A percentile compares a stretch with the other conserved stretches of the same genome.
phyloP scores from a whole-genome alignment of 352 stramenopile genomes.

The Blastocystis sp. region DNA sequence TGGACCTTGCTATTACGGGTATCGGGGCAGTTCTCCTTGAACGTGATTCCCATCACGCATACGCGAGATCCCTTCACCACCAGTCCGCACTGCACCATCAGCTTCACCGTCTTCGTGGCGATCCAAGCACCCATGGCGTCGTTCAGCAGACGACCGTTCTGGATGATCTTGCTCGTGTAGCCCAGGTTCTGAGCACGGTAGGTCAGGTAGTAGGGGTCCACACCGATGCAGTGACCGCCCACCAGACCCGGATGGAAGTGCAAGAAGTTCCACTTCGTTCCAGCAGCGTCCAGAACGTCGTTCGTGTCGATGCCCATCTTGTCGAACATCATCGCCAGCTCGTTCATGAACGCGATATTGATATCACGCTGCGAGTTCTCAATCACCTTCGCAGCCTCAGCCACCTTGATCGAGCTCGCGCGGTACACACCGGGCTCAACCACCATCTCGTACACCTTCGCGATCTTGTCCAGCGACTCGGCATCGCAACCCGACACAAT shows the following conservation, averaged over 20 bases:
- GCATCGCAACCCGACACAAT: background rate
- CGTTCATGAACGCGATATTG: constrained; percentile 46
- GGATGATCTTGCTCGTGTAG: background rate
- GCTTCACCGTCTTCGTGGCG: constrained; percentile 8
- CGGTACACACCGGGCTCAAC: constrained; percentile 1
- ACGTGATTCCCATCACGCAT: constrained; percentile 4
- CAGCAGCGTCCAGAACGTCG: constrained; percentile 13
- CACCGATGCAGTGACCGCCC: constrained; percentile 41
- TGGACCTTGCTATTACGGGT: constrained; percentile 28
- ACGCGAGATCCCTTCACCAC: constrained; percentile 2
- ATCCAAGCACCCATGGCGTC: constrained; percentile 40
- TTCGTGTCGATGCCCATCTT: constrained; percentile 29
- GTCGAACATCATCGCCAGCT: constrained; percentile 36
- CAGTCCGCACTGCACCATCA: constrained; percentile 4
- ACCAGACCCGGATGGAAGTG: constrained; percentile 23
- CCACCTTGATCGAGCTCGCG: constrained; percentile 2
- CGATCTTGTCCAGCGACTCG: constrained; percentile 5
- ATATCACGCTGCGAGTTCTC: constrained; percentile 49
- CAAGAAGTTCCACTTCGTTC: background rate
- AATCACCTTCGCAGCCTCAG: constrained; percentile 41
- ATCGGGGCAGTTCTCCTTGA: constrained; percentile 52
- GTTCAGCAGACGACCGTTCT: constrained; percentile 26
- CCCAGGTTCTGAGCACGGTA: constrained; percentile 40
- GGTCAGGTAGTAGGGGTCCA: constrained; percentile 40
- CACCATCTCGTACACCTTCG: constrained; percentile 13